Percentiles rank a stretch among this genome's conserved stretches.
phyloP scores from a whole-genome alignment of 305 asterid genomes.

The Stenogyne calaminthoides region DNA sequence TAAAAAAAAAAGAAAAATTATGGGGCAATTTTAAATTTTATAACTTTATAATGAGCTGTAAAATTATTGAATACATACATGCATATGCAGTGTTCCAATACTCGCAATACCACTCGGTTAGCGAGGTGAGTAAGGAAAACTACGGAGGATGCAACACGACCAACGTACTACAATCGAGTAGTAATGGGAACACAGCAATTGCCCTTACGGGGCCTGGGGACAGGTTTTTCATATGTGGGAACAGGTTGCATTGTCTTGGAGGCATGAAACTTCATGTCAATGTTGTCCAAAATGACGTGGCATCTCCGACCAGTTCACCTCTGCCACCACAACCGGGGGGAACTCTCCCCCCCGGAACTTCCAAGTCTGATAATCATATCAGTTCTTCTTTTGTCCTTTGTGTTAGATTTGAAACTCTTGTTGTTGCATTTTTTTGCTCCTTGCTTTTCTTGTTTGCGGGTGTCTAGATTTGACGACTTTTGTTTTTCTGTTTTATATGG shows the following conservation, averaged over 20 bases:
- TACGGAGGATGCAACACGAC: constrained; percentile 68
- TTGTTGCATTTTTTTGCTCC: constrained; percentile 26
- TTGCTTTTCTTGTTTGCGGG: constrained; percentile 15
- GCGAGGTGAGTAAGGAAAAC: constrained; percentile 50
- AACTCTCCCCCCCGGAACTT: constrained; percentile 49
- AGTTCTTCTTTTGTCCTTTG: constrained; percentile 24
- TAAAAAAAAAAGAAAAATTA: too few relatives aligned
- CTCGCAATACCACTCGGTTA: constrained; percentile 57
- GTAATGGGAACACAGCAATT: constrained; percentile 63
- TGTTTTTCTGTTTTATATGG: neutral
- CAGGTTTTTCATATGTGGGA: constrained; percentile 66
- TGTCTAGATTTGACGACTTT: constrained; percentile 1
- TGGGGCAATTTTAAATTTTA: too few relatives aligned
- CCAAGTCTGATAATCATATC: constrained; percentile 54
- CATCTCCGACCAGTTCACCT: constrained; percentile 45
- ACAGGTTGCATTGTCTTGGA: constrained; percentile 66
- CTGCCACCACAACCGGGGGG: constrained; percentile 45
- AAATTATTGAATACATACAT: too few relatives aligned
- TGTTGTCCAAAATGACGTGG: constrained; percentile 28
- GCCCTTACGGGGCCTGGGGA: constrained; percentile 54
- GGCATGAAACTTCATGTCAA: constrained; percentile 73
- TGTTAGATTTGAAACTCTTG: constrained; percentile 15
- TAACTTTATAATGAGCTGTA: too few relatives aligned
- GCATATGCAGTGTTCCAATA: constrained; percentile 54
- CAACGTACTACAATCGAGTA: constrained; percentile 56